Conservation (phyloP, 2,329 filamentous ascomycete genomes). For the Exophiala aquamarina region DNA sequence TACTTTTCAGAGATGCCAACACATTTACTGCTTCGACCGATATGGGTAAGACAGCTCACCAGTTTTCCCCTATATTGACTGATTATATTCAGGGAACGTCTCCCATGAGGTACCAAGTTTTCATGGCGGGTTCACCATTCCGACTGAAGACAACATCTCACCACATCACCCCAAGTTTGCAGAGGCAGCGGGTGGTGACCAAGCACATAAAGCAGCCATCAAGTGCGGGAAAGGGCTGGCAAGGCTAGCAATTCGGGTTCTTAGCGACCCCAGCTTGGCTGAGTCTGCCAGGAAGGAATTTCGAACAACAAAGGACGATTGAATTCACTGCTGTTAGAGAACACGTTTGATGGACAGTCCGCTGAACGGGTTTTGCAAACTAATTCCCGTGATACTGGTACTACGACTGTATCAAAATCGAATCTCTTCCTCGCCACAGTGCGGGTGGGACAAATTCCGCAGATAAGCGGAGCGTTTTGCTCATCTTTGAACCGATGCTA, state of each 20-base stretch:
- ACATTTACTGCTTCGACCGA: conserved; percentile 47
- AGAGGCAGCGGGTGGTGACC: conserved; percentile 40
- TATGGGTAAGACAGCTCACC: conserved; percentile 33
- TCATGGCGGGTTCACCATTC: conserved; percentile 50
- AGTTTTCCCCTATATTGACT: not conserved
- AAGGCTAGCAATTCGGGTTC: conserved; percentile 33
- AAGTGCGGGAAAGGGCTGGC: conserved; percentile 50
- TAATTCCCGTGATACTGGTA: no score
- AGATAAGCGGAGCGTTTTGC: no score
- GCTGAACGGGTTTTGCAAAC: no score
- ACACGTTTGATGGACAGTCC: no score
- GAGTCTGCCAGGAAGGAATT: conserved; percentile 5
- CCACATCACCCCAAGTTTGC: conserved; percentile 46
- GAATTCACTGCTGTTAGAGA: no score
- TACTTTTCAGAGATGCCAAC: conserved; percentile 39
- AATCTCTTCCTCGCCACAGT: no score
- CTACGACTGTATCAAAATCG: no score
- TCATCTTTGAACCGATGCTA: no score
- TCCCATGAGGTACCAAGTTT: conserved; percentile 48
- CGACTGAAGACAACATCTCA: conserved; percentile 36
- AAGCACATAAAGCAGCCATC: conserved; percentile 43
- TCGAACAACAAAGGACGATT: no score
- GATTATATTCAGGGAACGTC: conserved; percentile 42
- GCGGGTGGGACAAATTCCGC: no score
- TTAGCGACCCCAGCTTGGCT: conserved; percentile 6